Evolutionary conservation across 108 stramenopile species (phyloP), one percentile per base, ranked within the genome.

Genomic region (Pseudonitzschia pungens): DNA sequence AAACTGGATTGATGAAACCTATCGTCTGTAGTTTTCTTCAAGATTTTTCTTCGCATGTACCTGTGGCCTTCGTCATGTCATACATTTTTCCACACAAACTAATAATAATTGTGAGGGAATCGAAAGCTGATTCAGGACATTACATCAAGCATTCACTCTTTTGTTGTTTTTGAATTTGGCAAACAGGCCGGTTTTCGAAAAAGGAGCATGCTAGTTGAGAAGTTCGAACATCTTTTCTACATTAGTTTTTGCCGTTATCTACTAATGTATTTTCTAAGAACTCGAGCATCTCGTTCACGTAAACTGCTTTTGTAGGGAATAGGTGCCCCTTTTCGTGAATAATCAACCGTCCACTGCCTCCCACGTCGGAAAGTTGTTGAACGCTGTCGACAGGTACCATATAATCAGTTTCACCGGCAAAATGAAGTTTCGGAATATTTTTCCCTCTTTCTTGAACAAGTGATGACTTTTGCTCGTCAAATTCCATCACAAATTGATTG

Each of bases 251-350:
- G 18, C 0, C 24, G 29, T 4, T 24, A 44, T 67, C 50, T 18
- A 41, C 73, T 24, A 81, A 56, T 1, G 76, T 18, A 45, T 44
- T 43, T 56, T 73, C 63, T 44, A 90, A 76, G 76, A 90, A 90
- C 20, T 84, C 84, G n/a, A 88, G 69, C 65, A 91, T 74, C 44
- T 78, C 66, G 32, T 84, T 78, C 32, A 88, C 87, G 22, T 74
- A 59, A 22, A 64, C 82, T 12, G 86, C 86, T 75, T 81, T 72
- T 8, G 90, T 91, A 1, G 90, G 90, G 52, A 91, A 91, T 22
- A 91, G 56, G 68, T 91, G 90, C 20, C 90, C 90, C 62, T 88
- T 83, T 50, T 88, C 90, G 62, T 91, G 90, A 28, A 84, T 21
- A 44, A 85, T 50, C 6, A 91, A 60, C 12, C 43, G 55, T 12